These are phyloP conservation scores for Ogataea degrootiae DNA, from an alignment of 805 yeast genomes.

Conservation along the genomic window DNA sequence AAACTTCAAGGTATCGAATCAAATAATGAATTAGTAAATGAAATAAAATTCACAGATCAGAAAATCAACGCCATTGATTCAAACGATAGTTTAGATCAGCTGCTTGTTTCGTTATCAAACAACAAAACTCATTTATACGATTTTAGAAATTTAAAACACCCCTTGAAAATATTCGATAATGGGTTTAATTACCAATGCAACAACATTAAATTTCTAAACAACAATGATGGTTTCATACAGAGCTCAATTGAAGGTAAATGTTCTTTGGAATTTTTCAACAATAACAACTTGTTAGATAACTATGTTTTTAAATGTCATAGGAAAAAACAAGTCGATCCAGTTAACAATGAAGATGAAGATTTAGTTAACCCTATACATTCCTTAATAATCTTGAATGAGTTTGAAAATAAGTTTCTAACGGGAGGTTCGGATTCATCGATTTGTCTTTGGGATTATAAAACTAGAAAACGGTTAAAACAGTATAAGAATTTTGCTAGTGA, in stretches of 20 bases:
- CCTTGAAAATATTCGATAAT: conserved; percentile 7
- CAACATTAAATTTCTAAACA: conserved; percentile 51
- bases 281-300: conserved; percentile 23
- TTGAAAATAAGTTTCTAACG: conserved; percentile 17
- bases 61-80: conserved; percentile 65
- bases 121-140: conserved; percentile 57
- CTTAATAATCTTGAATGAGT: conserved; percentile 10
- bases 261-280: conserved; percentile 59
- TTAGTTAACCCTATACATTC: conserved; percentile 24
- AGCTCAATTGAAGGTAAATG: conserved; percentile 78
- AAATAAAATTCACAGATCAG: conserved; percentile 28
- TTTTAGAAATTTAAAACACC: conserved; percentile 10
- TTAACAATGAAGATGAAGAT: conserved; percentile 10
- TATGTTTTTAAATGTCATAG: conserved; percentile 86
- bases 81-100: conserved; percentile 26
- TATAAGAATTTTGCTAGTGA: conserved; percentile 16
- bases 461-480: conserved; percentile 25
- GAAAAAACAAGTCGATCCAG: conserved; percentile 16
- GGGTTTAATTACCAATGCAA: conserved; percentile 53
- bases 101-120: conserved; percentile 48
- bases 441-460: conserved; percentile 29
- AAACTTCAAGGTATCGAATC: conserved; percentile 40
- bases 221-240: conserved; percentile 55
- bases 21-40: conserved; percentile 8
- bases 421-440: conserved; percentile 28